Conservation (phyloP, 345 rosid species). For the Pistacia vera region DNA sequence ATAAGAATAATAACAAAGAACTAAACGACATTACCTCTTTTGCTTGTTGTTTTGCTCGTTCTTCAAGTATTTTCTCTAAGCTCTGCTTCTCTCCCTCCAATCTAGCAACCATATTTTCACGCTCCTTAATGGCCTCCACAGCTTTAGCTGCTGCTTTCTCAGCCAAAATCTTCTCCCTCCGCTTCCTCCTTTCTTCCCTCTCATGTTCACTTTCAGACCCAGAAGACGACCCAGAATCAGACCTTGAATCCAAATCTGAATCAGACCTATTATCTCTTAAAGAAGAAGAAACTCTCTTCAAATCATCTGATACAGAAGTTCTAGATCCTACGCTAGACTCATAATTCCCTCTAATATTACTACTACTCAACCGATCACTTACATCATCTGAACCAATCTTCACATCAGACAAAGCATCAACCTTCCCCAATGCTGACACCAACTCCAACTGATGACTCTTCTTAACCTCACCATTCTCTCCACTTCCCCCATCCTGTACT, state of each 20-base stretch:
- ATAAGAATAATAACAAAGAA: constrained; percentile 7
- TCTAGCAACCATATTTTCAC: constrained; percentile 83
- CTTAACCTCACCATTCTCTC: constrained; percentile 35
- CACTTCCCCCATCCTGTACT: constrained; percentile 29
- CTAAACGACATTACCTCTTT: constrained; percentile 63
- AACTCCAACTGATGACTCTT: constrained; percentile 30
- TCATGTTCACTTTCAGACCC: constrained; percentile 81
- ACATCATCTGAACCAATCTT: constrained; percentile 38
- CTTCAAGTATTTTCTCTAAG: constrained; percentile 91
- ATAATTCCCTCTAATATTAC: constrained; percentile 39
- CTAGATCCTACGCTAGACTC: constrained; percentile 28
- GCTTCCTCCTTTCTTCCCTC: constrained; percentile 74
- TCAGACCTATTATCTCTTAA: constrained; percentile 51
- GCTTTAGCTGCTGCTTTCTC: constrained; percentile 85
- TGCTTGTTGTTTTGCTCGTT: constrained; percentile 90
- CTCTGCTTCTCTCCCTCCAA: constrained; percentile 95
- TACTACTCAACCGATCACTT: constrained; percentile 31
- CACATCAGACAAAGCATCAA: constrained; percentile 33
- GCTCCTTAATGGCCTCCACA: constrained; percentile 70
- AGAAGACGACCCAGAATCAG: constrained; percentile 69
- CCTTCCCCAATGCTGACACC: constrained; percentile 26
- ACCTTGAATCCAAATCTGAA: constrained; percentile 61
- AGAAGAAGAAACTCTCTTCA: constrained; percentile 37
- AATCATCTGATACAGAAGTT: constrained; percentile 44
- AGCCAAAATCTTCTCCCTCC: constrained; percentile 70